These are phyloP conservation scores for Trametes meyenii DNA, from an alignment of 768 basidiomycete genomes.

Conservation along the genomic window DNA sequence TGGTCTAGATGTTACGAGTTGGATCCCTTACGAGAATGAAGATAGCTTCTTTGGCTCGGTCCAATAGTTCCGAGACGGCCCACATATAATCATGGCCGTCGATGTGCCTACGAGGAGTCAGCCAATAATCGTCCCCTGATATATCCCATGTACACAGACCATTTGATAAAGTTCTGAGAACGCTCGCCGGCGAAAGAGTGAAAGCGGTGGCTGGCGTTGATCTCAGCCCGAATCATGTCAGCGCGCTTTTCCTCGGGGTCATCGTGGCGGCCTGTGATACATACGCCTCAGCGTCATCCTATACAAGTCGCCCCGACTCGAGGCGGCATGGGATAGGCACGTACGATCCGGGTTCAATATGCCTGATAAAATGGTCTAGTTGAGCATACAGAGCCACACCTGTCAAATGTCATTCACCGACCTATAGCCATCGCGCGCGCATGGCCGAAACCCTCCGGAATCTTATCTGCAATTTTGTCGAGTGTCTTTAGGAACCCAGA, in stretches of 20 bases:
- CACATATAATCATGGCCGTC: constrained; percentile 98
- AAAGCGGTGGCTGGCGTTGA: constrained; percentile 82
- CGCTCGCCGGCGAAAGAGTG: constrained; percentile 80
- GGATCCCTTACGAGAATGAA: constrained; percentile 70
- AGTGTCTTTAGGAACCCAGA: constrained; percentile 17
- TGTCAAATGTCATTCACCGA: constrained; percentile 22
- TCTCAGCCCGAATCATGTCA: constrained; percentile 74
- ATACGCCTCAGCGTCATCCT: neutral
- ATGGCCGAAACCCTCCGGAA: constrained; percentile 43
- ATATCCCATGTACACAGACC: constrained; percentile 45
- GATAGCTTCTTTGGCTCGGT: constrained; percentile 77
- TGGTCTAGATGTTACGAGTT: neutral
- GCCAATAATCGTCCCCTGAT: neutral
- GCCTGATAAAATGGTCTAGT: constrained; percentile 30
- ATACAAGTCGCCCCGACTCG: neutral
- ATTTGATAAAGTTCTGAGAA: constrained; percentile 76
- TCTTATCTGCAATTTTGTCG: constrained; percentile 13
- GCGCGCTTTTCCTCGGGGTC: constrained; percentile 68
- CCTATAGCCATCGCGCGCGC: constrained; percentile 41
- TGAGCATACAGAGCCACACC: neutral
- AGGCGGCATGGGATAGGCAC: constrained; percentile 12
- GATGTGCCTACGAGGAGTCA: constrained; percentile 59
- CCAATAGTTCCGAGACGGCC: constrained; percentile 90
- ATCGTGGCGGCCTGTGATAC: constrained; percentile 62
- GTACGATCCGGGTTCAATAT: constrained; percentile 39